A percentile compares a stretch with the other conserved stretches of the same genome.
Conservation (phyloP, 768 basidiomycete genomes). For the Lactarius indigo region DNA sequence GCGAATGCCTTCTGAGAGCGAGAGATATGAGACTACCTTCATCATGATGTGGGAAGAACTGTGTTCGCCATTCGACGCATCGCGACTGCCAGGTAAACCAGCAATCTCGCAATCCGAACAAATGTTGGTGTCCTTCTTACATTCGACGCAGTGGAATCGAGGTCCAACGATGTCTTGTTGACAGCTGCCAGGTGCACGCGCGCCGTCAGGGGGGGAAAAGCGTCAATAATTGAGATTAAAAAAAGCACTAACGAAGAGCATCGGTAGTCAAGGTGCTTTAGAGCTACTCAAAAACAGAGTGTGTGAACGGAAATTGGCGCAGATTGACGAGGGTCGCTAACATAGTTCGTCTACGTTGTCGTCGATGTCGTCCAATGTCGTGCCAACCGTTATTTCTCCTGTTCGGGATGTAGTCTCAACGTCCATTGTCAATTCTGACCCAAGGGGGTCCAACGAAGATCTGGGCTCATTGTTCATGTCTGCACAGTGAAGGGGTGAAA, state of each 20-base stretch:
- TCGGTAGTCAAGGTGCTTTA: slow-evolving; percentile 19
- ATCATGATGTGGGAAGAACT: slow-evolving; percentile 87
- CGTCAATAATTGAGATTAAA: neutral
- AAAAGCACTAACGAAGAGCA: slow-evolving; percentile 22
- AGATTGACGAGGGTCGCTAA: slow-evolving; percentile 1
- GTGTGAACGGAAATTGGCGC: slow-evolving; percentile 4
- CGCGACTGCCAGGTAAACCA: slow-evolving; percentile 59
- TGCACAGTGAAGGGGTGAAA: slow-evolving; percentile 1
- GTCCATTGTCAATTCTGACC: slow-evolving; percentile 48
- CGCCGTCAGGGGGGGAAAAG: slow-evolving; percentile 9
- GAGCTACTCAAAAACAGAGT: slow-evolving; percentile 5
- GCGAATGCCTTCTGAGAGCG: no score
- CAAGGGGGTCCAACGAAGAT: neutral
- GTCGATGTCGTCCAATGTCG: slow-evolving; percentile 1
- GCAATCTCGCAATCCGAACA: slow-evolving; percentile 86
- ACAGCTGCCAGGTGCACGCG: slow-evolving; percentile 50
- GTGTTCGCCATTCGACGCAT: slow-evolving; percentile 73
- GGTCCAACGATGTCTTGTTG: slow-evolving; percentile 87
- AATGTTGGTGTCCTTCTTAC: slow-evolving; percentile 58
- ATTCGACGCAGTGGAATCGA: slow-evolving; percentile 90
- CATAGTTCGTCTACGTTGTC: slow-evolving; percentile 21
- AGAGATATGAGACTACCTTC: slow-evolving; percentile 55
- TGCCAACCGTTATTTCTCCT: slow-evolving; percentile 31
- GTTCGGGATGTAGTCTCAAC: slow-evolving; percentile 46
- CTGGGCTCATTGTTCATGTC: slow-evolving; percentile 3